Evolutionary conservation across 768 basidiomycete species (phyloP).

Genomic region (Lentinula edodes): DNA sequence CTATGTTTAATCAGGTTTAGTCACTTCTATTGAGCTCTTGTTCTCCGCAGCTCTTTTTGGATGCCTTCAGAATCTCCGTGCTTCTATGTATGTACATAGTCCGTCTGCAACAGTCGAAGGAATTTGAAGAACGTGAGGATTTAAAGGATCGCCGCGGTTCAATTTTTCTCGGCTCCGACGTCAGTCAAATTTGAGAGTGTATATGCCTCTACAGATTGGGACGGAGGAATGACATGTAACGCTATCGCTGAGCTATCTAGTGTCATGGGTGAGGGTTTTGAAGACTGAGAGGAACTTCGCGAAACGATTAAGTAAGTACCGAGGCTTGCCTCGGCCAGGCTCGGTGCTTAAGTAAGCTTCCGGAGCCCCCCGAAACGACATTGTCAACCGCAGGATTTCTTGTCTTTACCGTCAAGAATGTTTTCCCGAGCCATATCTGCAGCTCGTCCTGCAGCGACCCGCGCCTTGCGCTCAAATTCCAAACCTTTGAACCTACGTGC

Average conservation of each 20-base stretch:
- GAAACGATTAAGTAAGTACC: no score
- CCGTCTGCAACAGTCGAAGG: no score
- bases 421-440: conserved; percentile 10
- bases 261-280: no score
- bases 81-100: background rate
- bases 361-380: background rate
- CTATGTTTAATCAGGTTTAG: no score
- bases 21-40: no score
- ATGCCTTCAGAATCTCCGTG: background rate
- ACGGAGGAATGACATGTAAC: no score
- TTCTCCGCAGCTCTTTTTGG: background rate
- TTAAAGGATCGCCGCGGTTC: no score
- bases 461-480: conserved; percentile 6
- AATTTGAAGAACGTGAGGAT: no score
- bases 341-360: background rate
- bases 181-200: no score
- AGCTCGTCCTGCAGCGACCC: conserved; percentile 8
- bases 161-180: background rate
- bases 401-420: conserved; percentile 3
- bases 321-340: background rate
- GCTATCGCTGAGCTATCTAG: no score
- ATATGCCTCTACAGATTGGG: no score
- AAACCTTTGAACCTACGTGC: conserved; percentile 36
- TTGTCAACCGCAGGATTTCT: background rate
- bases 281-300: no score